phyloP scores from a whole-genome alignment of 176 grass and related monocot species.

The Oryza longistaminata region DNA sequence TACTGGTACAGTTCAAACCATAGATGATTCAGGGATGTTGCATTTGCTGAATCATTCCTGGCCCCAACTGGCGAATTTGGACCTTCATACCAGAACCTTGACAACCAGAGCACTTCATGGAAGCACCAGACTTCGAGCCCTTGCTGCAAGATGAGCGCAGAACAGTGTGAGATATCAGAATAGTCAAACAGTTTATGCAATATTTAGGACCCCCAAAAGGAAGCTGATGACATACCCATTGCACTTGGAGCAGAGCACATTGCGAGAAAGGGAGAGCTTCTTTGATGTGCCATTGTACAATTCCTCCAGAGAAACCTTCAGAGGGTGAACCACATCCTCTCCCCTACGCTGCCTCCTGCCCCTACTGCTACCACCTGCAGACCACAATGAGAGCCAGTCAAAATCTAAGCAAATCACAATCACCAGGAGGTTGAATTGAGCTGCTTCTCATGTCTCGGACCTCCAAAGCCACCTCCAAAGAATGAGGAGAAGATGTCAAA shows the following conservation, averaged over 20 bases:
- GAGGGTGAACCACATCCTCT: conserved; percentile 84
- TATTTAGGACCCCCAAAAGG: background rate
- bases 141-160: conserved; percentile 41
- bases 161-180: background rate
- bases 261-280: conserved; percentile 81
- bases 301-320: conserved; percentile 78
- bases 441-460: background rate
- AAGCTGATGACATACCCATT: conserved; percentile 45
- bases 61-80: conserved; percentile 68
- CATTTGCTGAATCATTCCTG: conserved; percentile 95
- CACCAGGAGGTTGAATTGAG: background rate
- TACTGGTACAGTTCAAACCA: no score
- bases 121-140: conserved; percentile 82
- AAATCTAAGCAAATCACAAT: no score
- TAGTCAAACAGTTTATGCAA: background rate
- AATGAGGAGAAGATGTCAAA: conserved; percentile 89
- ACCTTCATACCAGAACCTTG: conserved; percentile 76
- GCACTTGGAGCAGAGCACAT: conserved; percentile 77
- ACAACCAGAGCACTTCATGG: conserved; percentile 59
- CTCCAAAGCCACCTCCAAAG: conserved; percentile 72
- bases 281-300: conserved; percentile 84
- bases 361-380: conserved; percentile 64
- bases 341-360: conserved; percentile 77
- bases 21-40: no score
- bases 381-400: background rate